Conservation (phyloP, 495 filamentous ascomycete genomes). For the Podospora appendiculata region DNA sequence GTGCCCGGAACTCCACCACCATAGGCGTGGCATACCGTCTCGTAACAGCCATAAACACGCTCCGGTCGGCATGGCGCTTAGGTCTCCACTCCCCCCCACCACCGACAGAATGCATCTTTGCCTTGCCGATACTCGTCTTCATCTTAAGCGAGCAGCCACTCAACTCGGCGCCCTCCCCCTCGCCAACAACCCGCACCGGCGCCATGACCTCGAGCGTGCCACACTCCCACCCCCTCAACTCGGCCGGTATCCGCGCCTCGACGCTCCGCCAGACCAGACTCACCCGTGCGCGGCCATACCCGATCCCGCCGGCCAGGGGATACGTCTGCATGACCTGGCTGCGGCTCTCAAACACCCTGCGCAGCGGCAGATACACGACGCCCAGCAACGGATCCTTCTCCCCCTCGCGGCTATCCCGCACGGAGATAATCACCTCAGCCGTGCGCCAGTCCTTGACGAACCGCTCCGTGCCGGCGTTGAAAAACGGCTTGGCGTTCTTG, state of each 20-base stretch:
- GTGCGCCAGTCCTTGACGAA: slow-evolving; percentile 60
- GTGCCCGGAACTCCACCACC: slow-evolving; percentile 53
- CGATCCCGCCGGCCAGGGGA: slow-evolving; percentile 57
- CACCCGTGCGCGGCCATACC: slow-evolving; percentile 56
- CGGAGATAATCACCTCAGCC: slow-evolving; percentile 56
- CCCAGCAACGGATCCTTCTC: slow-evolving; percentile 62
- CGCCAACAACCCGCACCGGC: slow-evolving; percentile 4
- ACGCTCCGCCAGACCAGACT: slow-evolving; percentile 65
- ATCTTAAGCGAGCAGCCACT: slow-evolving; percentile 45
- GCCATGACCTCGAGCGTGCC: slow-evolving; percentile 54
- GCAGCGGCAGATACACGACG: slow-evolving; percentile 56
- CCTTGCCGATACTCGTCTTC: slow-evolving; percentile 41
- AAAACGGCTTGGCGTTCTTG: slow-evolving; percentile 69
- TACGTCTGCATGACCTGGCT: slow-evolving; percentile 56
- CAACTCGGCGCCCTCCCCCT: slow-evolving; percentile 35
- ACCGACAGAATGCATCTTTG: slow-evolving; percentile 45
- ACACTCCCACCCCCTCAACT: slow-evolving; percentile 57
- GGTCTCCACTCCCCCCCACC: slow-evolving; percentile 21
- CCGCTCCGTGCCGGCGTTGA: slow-evolving; percentile 68
- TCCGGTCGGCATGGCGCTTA: slow-evolving; percentile 33
- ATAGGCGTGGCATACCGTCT: slow-evolving; percentile 54
- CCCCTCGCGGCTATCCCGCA: slow-evolving; percentile 56
- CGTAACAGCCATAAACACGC: slow-evolving; percentile 46
- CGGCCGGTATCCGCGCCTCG: slow-evolving; percentile 44
- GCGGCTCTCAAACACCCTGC: slow-evolving; percentile 44